A percentile compares a stretch with the other conserved stretches of the same genome.
Conservation (phyloP, 176 grass and related monocot species). For the Musa troglodytarum region DNA sequence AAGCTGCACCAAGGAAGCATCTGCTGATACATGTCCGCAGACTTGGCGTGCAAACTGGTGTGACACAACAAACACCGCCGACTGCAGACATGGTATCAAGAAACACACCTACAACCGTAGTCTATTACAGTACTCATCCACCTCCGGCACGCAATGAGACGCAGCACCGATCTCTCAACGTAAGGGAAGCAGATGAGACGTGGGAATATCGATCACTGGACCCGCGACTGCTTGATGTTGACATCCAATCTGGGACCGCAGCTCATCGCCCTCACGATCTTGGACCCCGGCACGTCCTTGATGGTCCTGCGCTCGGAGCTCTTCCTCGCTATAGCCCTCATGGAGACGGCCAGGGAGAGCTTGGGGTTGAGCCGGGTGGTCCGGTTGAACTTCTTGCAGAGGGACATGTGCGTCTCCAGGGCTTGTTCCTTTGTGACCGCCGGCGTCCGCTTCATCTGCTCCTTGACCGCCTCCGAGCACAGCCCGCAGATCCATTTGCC, state of each 20-base stretch:
- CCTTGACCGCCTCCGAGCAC: slow-evolving; percentile 22
- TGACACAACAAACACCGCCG: no score
- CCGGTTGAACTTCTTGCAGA: slow-evolving; percentile 19
- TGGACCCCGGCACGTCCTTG: not conserved
- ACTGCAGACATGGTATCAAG: no score
- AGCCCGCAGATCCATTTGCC: slow-evolving; percentile 24
- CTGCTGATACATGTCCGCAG: no score
- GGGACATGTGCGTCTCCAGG: slow-evolving; percentile 11
- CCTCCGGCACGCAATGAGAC: no score
- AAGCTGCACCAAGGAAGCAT: no score
- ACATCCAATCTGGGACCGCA: slow-evolving; percentile 7
- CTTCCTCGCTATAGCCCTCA: slow-evolving; percentile 21
- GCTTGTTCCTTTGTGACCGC: slow-evolving; percentile 11
- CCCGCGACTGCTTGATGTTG: not conserved
- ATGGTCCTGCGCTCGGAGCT: slow-evolving; percentile 10
- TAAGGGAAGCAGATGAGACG: no score
- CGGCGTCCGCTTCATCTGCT: not conserved
- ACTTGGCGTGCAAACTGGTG: no score
- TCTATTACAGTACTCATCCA: no score
- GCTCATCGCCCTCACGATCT: slow-evolving; percentile 1
- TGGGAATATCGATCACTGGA: not conserved
- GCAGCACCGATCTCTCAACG: no score
- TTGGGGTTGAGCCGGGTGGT: slow-evolving; percentile 18
- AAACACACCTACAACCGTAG: no score
- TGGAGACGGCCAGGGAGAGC: slow-evolving; percentile 19